Evolutionary conservation across 2,329 filamentous ascomycete genomes (phyloP).

Genomic region (Pleomassaria siparia): DNA sequence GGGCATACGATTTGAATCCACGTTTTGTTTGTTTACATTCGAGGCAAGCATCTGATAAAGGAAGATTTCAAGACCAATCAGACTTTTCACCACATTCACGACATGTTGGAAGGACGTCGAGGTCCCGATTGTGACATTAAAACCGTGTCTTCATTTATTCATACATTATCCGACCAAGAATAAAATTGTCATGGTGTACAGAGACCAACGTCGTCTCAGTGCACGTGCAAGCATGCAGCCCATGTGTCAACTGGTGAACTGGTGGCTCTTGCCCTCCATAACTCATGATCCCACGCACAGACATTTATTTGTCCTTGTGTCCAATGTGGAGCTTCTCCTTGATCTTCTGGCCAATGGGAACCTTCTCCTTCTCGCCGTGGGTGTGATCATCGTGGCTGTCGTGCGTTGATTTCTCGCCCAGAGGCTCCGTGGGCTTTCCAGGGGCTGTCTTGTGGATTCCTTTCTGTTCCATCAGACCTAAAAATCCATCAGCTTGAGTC

Average conservation of each 20-base stretch:
- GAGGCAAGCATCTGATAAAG: too few species aligned
- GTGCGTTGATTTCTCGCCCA: conserved; percentile 14
- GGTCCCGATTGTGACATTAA: neutral
- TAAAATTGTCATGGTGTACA: neutral
- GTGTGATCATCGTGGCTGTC: conserved; percentile 11
- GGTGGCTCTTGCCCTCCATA: neutral
- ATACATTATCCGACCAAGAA: neutral
- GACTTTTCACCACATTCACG: too few species aligned
- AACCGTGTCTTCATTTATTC: neutral
- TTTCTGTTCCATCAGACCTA: conserved; percentile 58
- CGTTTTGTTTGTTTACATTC: too few species aligned
- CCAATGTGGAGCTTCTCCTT: conserved; percentile 67
- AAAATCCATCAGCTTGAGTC: conserved; percentile 36
- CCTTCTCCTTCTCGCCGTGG: conserved; percentile 45
- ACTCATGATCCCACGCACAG: neutral
- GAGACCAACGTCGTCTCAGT: neutral
- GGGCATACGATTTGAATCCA: too few species aligned
- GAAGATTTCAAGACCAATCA: too few species aligned
- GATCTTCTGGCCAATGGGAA: conserved; percentile 63
- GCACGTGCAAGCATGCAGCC: too few species aligned
- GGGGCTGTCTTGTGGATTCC: conserved; percentile 46
- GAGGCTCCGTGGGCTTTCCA: conserved; percentile 13
- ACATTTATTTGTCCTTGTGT: conserved; percentile 33
- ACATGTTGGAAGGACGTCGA: neutral
- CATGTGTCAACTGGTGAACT: too few species aligned